A percentile compares a stretch with the other conserved stretches of the same genome.
Evolutionary conservation across 2,329 filamentous ascomycete species (phyloP).

Genomic region (Fusarium burgessii): DNA sequence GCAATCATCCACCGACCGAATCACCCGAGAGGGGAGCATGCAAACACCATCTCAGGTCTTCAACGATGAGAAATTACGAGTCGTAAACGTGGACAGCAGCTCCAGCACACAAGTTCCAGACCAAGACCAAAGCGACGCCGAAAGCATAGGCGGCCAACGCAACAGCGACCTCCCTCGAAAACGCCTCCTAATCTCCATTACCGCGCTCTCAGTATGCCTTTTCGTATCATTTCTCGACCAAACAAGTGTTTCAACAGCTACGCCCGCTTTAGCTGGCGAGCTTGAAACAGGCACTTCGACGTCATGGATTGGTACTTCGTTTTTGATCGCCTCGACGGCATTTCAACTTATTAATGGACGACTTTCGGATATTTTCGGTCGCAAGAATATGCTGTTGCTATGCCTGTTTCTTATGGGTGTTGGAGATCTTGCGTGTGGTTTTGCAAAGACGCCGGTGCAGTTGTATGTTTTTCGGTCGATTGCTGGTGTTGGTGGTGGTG

Average conservation of each 20-base stretch:
- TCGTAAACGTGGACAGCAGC: not conserved
- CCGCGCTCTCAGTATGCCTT: conserved; percentile 15
- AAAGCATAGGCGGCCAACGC: conserved; percentile 49
- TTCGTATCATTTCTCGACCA: not conserved
- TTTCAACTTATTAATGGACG: not conserved
- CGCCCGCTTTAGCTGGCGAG: not conserved
- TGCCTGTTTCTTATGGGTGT: not conserved
- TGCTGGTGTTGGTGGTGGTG: conserved; percentile 52
- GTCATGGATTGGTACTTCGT: not conserved
- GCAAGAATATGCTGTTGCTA: not conserved
- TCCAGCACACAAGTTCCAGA: not conserved
- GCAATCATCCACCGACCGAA: not conserved
- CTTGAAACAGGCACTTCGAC: not conserved
- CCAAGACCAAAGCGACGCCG: not conserved
- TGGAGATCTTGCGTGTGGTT: not conserved
- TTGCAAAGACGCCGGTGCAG: conserved; percentile 40
- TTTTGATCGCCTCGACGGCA: not conserved
- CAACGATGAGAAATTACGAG: not conserved
- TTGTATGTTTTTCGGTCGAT: conserved; percentile 53
- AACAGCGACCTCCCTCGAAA: conserved; percentile 50
- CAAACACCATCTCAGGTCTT: fast-evolving
- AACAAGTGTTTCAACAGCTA: not conserved
- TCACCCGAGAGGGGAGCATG: not conserved
- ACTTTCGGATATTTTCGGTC: not conserved
- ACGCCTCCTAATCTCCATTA: conserved; percentile 45